Evolutionary conservation across 768 basidiomycete genomes (phyloP), one percentile per base, ranked within the genome.

Genomic region (Trametes elegans): DNA sequence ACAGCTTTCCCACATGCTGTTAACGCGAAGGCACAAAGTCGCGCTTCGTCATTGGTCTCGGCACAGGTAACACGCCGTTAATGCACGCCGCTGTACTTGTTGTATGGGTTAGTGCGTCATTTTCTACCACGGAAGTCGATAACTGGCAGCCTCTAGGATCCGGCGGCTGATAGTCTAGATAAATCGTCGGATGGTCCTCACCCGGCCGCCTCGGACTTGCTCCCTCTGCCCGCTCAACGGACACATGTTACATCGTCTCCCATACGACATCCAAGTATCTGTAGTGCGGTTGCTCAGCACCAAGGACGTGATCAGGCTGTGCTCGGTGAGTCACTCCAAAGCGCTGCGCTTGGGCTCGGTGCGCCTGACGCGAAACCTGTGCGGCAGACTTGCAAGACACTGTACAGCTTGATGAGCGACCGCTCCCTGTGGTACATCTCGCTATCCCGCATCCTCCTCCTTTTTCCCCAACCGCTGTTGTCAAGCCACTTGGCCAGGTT

Each of bases 1-100:
- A 53, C 57, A 48, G 45, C n/a, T n/a, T 58, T 58, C 56, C 56
- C 57, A 58, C 51, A 57, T 57, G 56, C 45, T 41, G 35, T 31
- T 26, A 49, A 38, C 49, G 54, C 32, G 54, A 55, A 55, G 32
- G 31, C 39, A 40, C 21, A 44, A 26, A n/a, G 42, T 39, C 28
- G 28, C 14, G 10, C 48, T 28, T 46, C 55, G 55, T 57, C 55
- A 57, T 57, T 43, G 49, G 55, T 57, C 55, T 49, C 47, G 55
- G 48, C 55, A 56, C 47, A 36, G 48, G 34, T n/a, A 34, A 13
- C 43, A 24, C 39, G 41, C 47, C 38, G 11, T 26, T 40, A 16
- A 6, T 19, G 49, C 44, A 52, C 8, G 36, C 5, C 43, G n/a
- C n/a, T 39, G 29, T 32, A 49, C 36, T 40, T 21, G 45, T 32